A percentile compares a stretch with the other conserved stretches of the same genome.
Conservation (phyloP, 2,329 filamentous ascomycete genomes). For the Venturia oleaginea region DNA sequence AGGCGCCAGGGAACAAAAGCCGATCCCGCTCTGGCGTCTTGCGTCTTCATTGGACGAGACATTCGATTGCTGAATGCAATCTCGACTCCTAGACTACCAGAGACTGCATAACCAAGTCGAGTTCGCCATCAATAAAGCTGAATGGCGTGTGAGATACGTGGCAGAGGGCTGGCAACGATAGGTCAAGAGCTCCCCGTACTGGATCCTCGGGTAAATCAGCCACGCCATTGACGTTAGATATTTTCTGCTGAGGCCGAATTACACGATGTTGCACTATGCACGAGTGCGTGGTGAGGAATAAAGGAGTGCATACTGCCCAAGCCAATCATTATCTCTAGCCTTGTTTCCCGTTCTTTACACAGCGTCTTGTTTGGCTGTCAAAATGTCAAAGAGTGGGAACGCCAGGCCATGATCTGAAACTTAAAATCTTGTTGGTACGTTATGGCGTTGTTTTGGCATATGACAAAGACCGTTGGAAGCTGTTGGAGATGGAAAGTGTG, state of each 20-base stretch:
- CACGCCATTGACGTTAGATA: background rate
- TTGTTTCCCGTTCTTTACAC: background rate
- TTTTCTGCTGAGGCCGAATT: background rate
- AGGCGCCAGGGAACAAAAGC: background rate
- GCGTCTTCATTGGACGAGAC: background rate
- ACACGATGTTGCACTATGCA: background rate
- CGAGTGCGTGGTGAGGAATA: background rate
- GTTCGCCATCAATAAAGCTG: background rate
- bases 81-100: background rate
- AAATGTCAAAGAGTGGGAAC: constrained; percentile 2
- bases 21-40: background rate
- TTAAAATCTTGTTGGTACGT: background rate
- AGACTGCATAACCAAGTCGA: background rate
- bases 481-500: background rate
- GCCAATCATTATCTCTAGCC: background rate
- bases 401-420: background rate
- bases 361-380: background rate
- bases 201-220: background rate
- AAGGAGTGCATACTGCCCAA: background rate
- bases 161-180: background rate
- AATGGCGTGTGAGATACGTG: background rate
- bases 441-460: background rate
- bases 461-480: background rate
- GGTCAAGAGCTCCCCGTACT: background rate
- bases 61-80: background rate